Conservation (phyloP, 352 stramenopile species). For the Phytopythium litorale region DNA sequence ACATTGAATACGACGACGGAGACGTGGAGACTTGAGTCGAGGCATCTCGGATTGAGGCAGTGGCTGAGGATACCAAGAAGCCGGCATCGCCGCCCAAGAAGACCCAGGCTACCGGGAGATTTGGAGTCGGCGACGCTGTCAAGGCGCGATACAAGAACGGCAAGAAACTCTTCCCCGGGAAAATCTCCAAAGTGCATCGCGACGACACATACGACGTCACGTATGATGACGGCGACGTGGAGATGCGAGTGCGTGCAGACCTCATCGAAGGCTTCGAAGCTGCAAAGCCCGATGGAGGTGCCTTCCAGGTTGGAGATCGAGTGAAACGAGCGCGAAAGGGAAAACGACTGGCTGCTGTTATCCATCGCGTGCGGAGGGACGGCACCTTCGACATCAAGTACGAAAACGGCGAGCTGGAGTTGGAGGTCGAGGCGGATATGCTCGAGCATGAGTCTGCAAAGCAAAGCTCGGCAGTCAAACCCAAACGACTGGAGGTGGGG, state of each 20-base stretch:
- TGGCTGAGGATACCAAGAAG: constrained; percentile 6
- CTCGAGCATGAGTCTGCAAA: constrained; percentile 12
- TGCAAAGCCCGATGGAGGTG: background rate
- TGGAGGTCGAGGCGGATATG: constrained; percentile 13
- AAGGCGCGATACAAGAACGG: constrained; percentile 44
- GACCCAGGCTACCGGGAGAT: constrained; percentile 8
- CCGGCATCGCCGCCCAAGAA: constrained; percentile 1
- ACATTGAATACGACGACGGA: constrained; percentile 49
- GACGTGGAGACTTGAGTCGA: constrained; percentile 25
- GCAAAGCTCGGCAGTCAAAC: background rate
- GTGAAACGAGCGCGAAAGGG: constrained; percentile 30
- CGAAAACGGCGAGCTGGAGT: constrained; percentile 46
- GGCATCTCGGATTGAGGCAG: constrained; percentile 12
- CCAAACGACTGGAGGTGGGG: constrained; percentile 18
- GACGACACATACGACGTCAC: constrained; percentile 71
- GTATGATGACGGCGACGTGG: constrained; percentile 57
- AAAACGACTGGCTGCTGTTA: constrained; percentile 7
- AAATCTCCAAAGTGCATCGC: constrained; percentile 34
- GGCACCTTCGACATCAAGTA: constrained; percentile 63
- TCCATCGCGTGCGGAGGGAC: constrained; percentile 46
- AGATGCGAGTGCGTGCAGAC: constrained; percentile 24
- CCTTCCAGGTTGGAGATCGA: constrained; percentile 1
- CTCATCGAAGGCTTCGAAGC: constrained; percentile 15
- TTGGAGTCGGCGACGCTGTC: constrained; percentile 20
- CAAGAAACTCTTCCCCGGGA: constrained; percentile 34